Percentiles rank a stretch among this genome's conserved stretches.
phyloP scores from a whole-genome alignment of 1,284 basidiomycete genomes.

The Porogramme epimiltina region DNA sequence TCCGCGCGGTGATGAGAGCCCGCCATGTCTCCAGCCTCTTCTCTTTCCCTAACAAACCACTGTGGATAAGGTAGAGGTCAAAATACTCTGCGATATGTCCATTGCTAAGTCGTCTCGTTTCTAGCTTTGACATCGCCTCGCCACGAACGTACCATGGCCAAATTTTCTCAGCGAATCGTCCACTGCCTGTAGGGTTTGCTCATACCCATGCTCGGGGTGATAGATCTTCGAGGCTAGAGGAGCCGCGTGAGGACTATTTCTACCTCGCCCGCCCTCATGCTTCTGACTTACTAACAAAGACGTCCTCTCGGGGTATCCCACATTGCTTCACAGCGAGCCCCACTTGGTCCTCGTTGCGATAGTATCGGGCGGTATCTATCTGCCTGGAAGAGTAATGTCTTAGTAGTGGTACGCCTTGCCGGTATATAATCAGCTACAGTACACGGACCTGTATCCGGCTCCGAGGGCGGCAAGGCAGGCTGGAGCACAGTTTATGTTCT shows the following conservation, averaged over 20 bases:
- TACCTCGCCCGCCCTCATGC: no score
- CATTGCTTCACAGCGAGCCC: slow-evolving; percentile 58
- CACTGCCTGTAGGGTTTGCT: slow-evolving; percentile 18
- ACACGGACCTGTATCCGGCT: slow-evolving; percentile 54
- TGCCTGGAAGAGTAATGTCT: slow-evolving; percentile 47
- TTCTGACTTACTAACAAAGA: slow-evolving; percentile 66
- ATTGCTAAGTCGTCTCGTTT: background rate
- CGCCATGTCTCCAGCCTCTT: slow-evolving; percentile 47
- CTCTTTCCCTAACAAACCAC: slow-evolving; percentile 45
- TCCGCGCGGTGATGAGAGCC: slow-evolving; percentile 44
- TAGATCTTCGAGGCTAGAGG: slow-evolving; percentile 24
- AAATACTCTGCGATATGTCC: slow-evolving; percentile 42
- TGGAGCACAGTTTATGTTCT: slow-evolving; percentile 58
- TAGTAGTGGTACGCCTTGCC: slow-evolving; percentile 80
- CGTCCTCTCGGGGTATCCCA: slow-evolving; percentile 49
- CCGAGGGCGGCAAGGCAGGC: slow-evolving; percentile 67
- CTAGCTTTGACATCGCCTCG: background rate
- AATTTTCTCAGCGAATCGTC: slow-evolving; percentile 22
- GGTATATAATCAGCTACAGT: slow-evolving; percentile 60
- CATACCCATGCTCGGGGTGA: slow-evolving; percentile 22
- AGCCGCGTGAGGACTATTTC: background rate
- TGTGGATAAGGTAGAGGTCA: slow-evolving; percentile 65
- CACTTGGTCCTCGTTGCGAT: slow-evolving; percentile 71
- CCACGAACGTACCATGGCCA: slow-evolving; percentile 17
- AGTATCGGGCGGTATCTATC: slow-evolving; percentile 71